Percentiles rank a stretch among this genome's conserved stretches.
phyloP scores from a whole-genome alignment of 202 grass and related monocot genomes.

The Hordeum pubiflorum region DNA sequence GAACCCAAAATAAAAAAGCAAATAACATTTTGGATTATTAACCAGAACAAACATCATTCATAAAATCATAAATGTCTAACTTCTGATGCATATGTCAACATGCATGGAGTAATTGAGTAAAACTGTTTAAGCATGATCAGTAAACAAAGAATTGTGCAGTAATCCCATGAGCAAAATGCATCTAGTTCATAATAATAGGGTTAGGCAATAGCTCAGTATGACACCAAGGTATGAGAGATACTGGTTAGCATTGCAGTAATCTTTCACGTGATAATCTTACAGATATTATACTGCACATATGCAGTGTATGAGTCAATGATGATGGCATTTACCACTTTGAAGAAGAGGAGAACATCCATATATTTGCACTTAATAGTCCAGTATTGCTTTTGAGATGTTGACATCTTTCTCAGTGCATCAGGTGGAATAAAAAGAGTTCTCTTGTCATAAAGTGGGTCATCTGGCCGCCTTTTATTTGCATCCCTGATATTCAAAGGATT shows the following conservation, averaged over 20 bases:
- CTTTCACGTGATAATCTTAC: constrained; percentile 10
- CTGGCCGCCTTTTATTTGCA: constrained; percentile 58
- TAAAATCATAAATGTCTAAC: constrained; percentile 6
- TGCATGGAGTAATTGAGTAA: constrained; percentile 13
- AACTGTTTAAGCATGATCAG: not conserved
- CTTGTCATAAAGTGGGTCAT: constrained; percentile 78
- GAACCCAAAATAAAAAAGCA: constrained; percentile 5
- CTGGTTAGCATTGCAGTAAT: not conserved
- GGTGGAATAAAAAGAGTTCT: constrained; percentile 77
- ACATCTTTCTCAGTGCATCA: constrained; percentile 88
- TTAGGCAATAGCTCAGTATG: constrained; percentile 6
- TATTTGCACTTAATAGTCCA: constrained; percentile 89
- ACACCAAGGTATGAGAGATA: not conserved
- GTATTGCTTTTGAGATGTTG: constrained; percentile 93
- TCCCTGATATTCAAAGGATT: constrained; percentile 68
- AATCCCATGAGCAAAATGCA: not conserved
- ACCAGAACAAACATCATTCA: constrained; percentile 13
- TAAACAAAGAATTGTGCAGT: not conserved
- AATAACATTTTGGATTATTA: constrained; percentile 17
- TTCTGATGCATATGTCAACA: not conserved
- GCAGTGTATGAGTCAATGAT: not conserved
- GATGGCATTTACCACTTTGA: constrained; percentile 76
- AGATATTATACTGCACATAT: not conserved
- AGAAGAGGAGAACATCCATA: constrained; percentile 91
- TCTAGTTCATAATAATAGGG: not conserved